Conservation (phyloP, 352 stramenopile species). For the Pythium folliculosum region DNA sequence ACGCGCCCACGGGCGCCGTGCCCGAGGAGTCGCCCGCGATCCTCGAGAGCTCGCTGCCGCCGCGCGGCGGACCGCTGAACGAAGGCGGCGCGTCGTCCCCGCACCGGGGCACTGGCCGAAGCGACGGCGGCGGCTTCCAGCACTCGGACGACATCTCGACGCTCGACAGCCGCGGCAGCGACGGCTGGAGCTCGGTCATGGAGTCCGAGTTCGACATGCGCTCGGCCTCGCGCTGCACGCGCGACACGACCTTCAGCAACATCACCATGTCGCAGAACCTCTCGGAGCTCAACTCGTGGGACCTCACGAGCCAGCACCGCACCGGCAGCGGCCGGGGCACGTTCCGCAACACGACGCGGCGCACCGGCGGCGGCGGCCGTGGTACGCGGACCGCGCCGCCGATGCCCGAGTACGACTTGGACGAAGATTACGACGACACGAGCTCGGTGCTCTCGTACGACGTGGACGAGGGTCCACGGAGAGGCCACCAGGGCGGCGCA, state of each 20-base stretch:
- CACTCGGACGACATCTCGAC: slow-evolving; percentile 45
- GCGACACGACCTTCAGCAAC: slow-evolving; percentile 67
- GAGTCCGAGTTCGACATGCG: slow-evolving; percentile 56
- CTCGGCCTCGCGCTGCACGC: slow-evolving; percentile 55
- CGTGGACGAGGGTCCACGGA: slow-evolving; percentile 9
- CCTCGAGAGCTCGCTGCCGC: slow-evolving; percentile 18
- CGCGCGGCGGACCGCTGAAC: slow-evolving; percentile 3
- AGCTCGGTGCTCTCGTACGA: slow-evolving; percentile 26
- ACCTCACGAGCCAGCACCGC: slow-evolving; percentile 11
- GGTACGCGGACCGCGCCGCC: not conserved
- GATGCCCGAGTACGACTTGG: slow-evolving; percentile 14
- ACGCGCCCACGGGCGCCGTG: slow-evolving; percentile 7
- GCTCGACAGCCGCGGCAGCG: slow-evolving; percentile 51
- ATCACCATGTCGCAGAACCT: slow-evolving; percentile 43
- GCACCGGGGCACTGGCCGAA: not conserved
- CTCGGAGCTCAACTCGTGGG: slow-evolving; percentile 38
- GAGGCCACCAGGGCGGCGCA: not conserved
- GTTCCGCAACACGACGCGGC: slow-evolving; percentile 12
- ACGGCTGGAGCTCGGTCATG: slow-evolving; percentile 77
- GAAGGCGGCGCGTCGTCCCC: slow-evolving; percentile 17
- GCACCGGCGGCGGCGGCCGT: not conserved
- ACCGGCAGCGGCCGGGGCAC: slow-evolving; percentile 8
- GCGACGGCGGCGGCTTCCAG: slow-evolving; percentile 30
- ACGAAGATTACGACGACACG: slow-evolving; percentile 25
- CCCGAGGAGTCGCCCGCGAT: slow-evolving; percentile 24